phyloP scores from a whole-genome alignment of 192 early-diverging fungal genomes.

The Radiomyces spectabilis region DNA sequence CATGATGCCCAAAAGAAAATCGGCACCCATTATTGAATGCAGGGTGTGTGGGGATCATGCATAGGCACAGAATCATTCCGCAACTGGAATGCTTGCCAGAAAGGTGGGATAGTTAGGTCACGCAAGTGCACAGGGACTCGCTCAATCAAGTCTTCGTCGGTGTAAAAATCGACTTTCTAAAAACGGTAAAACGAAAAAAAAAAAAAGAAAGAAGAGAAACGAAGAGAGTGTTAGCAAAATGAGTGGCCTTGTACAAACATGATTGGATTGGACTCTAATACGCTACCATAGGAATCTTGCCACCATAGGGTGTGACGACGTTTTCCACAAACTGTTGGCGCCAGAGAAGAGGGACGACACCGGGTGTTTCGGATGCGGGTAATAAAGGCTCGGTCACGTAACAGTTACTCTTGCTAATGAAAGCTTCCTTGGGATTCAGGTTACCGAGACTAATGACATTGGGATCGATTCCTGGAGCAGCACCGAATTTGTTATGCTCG shows the following conservation, averaged over 20 bases:
- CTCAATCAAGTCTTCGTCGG: not conserved
- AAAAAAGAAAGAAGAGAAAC: not conserved
- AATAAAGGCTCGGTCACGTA: constrained; percentile 16
- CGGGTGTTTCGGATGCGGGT: not conserved
- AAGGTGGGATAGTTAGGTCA: constrained; percentile 8
- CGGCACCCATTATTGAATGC: not conserved
- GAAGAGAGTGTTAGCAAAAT: not conserved
- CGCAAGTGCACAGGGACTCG: constrained; percentile 7
- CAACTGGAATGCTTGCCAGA: constrained; percentile 11
- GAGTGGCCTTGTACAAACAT: not conserved
- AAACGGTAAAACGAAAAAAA: not conserved
- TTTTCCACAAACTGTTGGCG: constrained; percentile 1
- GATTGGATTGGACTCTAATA: too few relatives aligned
- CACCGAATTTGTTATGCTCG: constrained; percentile 10
- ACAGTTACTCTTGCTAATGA: constrained; percentile 8
- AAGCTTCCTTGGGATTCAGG: not conserved
- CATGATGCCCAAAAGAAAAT: too few relatives aligned
- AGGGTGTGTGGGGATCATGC: not conserved
- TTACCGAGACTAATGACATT: constrained; percentile 22
- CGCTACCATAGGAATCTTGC: constrained; percentile 10
- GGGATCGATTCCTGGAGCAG: constrained; percentile 11
- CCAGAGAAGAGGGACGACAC: constrained; percentile 9
- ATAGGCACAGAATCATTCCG: constrained; percentile 12
- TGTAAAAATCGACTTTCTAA: not conserved
- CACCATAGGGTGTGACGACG: not conserved